Evolutionary conservation across 306 rosid genomes (phyloP), one percentile per base, ranked within the genome.

Genomic region (Begonia peltatifolia): DNA sequence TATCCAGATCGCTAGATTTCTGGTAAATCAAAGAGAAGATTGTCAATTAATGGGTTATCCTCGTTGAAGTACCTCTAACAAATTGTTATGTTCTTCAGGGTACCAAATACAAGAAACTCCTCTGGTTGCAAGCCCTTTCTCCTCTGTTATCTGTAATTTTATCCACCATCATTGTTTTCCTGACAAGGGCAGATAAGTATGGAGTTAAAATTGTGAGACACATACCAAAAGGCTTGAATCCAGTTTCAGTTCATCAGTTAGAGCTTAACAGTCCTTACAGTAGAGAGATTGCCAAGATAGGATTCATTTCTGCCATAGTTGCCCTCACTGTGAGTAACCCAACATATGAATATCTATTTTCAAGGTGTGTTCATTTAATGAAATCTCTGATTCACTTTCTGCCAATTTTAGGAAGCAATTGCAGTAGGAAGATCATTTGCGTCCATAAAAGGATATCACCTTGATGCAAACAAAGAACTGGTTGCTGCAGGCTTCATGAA

Each of bases 371-470:
- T 49, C 10, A 49, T 15, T 17, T 14, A 12, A 44, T 44, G 1
- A 11, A 25, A 12, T 11, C 10, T 42, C n/a, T 20, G 12, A 6
- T 30, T 6, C 14, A 16, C 15, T 30, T 48, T 52, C 41, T 62
- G 6, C 25, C 14, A 48, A 54, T 16, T 58, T 44, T 61, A 89
- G 95, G 97, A 90, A 69, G 79, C 95, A 48, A 61, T 90, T 53
- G 95, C 95, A 9, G 97, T 90, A 42, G 95, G 97, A 1, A 72
- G 95, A 58, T 82, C 92, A 2, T 85, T 90, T 54, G 82, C 95
- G 18, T 62, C 92, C 9, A 69, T 90, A 23, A 78, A 79, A 71
- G 90, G 87, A 13, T 90, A 85, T 71, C 84, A 62, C 59, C 64
- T 82, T 4, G 87, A 83, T 22, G 97, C 95, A 20, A 90, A 85